phyloP scores from a whole-genome alignment of 805 yeast species.

The Wickerhamiella vanderwaltii region DNA sequence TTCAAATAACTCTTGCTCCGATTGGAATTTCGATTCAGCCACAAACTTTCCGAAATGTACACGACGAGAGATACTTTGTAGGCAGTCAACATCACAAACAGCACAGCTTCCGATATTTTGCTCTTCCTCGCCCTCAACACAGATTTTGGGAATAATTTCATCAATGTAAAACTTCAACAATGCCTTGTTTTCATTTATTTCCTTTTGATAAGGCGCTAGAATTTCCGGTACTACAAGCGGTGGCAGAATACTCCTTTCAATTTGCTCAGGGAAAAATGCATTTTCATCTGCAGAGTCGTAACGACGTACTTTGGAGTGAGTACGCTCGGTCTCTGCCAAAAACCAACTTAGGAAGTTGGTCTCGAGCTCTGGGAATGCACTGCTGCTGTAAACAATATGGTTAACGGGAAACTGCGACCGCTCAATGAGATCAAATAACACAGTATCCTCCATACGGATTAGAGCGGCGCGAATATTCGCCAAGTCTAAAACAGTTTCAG shows the following conservation, averaged over 20 bases:
- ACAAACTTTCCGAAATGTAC: constrained; percentile 97
- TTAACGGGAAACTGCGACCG: constrained; percentile 76
- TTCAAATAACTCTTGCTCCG: constrained; percentile 51
- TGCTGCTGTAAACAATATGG: constrained; percentile 56
- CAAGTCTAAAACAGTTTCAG: constrained; percentile 69
- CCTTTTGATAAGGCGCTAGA: constrained; percentile 60
- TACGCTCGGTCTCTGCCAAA: constrained; percentile 57
- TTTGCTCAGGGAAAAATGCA: constrained; percentile 67
- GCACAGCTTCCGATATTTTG: constrained; percentile 87
- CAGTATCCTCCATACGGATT: constrained; percentile 92
- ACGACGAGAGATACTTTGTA: constrained; percentile 81
- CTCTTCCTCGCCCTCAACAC: constrained; percentile 52
- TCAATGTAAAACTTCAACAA: constrained; percentile 58
- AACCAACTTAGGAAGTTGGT: constrained; percentile 87
- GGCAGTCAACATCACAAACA: constrained; percentile 67
- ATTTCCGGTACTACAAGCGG: constrained; percentile 65
- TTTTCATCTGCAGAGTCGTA: constrained; percentile 90
- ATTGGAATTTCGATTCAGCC: constrained; percentile 82
- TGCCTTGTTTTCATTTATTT: constrained; percentile 60
- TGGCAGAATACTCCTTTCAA: constrained; percentile 49
- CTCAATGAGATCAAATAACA: constrained; percentile 83
- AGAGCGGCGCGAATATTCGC: constrained; percentile 73
- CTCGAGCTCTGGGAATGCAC: constrained; percentile 51
- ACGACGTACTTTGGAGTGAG: constrained; percentile 72
- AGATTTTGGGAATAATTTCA: constrained; percentile 62